Evolutionary conservation across 371 early-diverging fungal species (phyloP), one percentile per base, ranked within the genome.

Genomic region (Edhazardia aedis): DNA sequence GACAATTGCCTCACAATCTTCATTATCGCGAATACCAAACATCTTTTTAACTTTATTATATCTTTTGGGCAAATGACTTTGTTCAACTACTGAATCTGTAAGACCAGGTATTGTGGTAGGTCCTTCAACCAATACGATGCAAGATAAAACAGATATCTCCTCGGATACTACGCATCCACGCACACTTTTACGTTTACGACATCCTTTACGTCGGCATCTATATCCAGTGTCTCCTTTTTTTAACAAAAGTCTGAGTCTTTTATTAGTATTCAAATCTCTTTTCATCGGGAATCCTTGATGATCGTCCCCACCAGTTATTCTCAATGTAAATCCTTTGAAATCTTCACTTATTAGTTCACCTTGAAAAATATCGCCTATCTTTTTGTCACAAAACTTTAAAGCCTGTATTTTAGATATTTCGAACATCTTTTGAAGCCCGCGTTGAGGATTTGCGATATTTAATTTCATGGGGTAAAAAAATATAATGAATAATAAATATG

Each of bases 241-340:
- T 67, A 92, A 80, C 39, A 78, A 69, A 64, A 90, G 82, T 61
- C 87, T 81, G 61, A 88, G 85, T 82, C 96, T 86, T 74, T 81
- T 77, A 54, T 80, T 79, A 57, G 82, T 76, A 60, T 87, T 79
- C 56, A 93, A 83, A 79, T 88, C 88, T 77, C 86, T 85, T 38
- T 43, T 58, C 79, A 79, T 79, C 33, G 78, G 79, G 74, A 80
- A 77, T 55, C 94, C 92, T 80, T 93, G 91, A 78, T 87, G 88
- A 80, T 95, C 96, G 79, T 89, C 86, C 67, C 96, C 96, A 68
- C 96, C 96, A 59, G 86, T 83, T 69, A 95, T 86, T 71, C 86
- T 83, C 79, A 95, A 83, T 67, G 89, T 81, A 78, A 85, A 89
- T 59, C 93, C 94, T 78, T 84, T 85, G 83, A 86, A 93, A 77